Base-by-base conservation (phyloP, 2,329 filamentous ascomycete genomes). In the Ophiostoma ips region DNA sequence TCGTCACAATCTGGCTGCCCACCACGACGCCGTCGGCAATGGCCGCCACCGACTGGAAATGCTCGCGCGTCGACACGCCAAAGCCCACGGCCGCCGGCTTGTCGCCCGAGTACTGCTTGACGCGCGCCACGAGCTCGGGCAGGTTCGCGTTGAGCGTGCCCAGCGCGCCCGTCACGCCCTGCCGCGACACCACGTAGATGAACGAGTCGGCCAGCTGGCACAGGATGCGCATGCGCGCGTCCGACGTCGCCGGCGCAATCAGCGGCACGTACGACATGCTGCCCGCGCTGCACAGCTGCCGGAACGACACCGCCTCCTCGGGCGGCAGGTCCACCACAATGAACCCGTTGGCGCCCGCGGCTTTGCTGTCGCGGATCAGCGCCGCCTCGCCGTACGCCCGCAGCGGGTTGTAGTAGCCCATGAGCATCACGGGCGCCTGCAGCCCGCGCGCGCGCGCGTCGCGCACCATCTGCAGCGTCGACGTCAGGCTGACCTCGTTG, bases 381-480 rank as follows among this genome's bases (percentile, higher is more conserved):
- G 76, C 77, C 69, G 95, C 88, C 69, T 98, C 92, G 49, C 92
- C 92, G 64, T 96, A 98, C 61, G 84, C 87, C 54, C 96, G 72
- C 54, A 96, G 74, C 1, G 92, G 92, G 71, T 98, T 98, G 71
- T 95, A 98, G 76, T 98, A 98, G 60, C 92, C 92, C 92, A 98
- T 98, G 57, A 98, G 77, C 62, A 98, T 70, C 38, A 98, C 78
- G 1, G 92, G 92, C 1, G 83, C 80, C 60, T 76, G 82, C 50
- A 96, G 72, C 38, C 92, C 92, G 55, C 75, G 76, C 58, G 76
- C 74, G 60, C 92, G 77, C 44, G 90, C 87, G 55, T 84, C 77
- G 59, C 83, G 82, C 54, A 95, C 83, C 74, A 95, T 90, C 60
- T 84, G 75, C 37, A 98, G 75, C 15, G 86, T 85, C 48, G 77